Percentiles rank a stretch among this genome's conserved stretches.
Evolutionary conservation across 768 basidiomycete species (phyloP).

Genomic region (Collybia mongolica): DNA sequence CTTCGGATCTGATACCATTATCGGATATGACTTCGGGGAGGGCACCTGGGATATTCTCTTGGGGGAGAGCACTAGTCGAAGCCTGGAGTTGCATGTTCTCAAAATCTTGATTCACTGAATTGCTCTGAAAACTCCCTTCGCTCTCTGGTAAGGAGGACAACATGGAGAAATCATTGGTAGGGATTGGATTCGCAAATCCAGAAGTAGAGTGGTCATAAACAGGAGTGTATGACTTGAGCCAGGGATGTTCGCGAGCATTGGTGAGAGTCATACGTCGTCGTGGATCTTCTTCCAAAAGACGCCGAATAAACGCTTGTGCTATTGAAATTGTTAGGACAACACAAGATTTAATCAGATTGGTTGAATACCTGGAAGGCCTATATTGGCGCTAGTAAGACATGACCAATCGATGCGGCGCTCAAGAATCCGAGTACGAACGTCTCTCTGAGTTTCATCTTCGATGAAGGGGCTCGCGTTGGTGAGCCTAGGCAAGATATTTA

Average conservation of each 20-base stretch:
- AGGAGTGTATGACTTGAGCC: slow-evolving; percentile 52
- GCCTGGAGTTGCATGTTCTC: slow-evolving; percentile 30
- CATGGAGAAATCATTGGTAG: slow-evolving; percentile 21
- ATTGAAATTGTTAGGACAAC: slow-evolving; percentile 1
- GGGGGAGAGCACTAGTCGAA: slow-evolving; percentile 7
- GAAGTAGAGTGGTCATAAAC: slow-evolving; percentile 16
- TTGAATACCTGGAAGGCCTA: slow-evolving; percentile 49
- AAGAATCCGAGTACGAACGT: slow-evolving; percentile 61
- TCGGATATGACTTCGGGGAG: slow-evolving; percentile 6
- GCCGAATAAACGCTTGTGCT: slow-evolving; percentile 67
- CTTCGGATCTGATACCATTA: slow-evolving; percentile 16
- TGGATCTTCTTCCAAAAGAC: slow-evolving; percentile 68
- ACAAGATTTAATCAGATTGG: not conserved
- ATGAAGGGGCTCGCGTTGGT: slow-evolving; percentile 79
- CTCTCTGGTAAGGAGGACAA: slow-evolving; percentile 10
- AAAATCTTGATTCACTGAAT: slow-evolving; percentile 28
- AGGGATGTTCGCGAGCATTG: slow-evolving; percentile 70
- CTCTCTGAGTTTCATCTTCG: slow-evolving; percentile 62
- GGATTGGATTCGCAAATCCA: slow-evolving; percentile 5
- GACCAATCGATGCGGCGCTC: slow-evolving; percentile 64
- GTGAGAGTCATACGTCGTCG: slow-evolving; percentile 66
- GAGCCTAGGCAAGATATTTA: slow-evolving; percentile 46
- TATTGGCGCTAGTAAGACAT: slow-evolving; percentile 33
- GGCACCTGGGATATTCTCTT: not conserved
- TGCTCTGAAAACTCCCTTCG: slow-evolving; percentile 9